Evolutionary conservation across 305 asterid genomes (phyloP), one percentile per base, ranked within the genome.

Genomic region (Fraxinus xanthoxyloides): DNA sequence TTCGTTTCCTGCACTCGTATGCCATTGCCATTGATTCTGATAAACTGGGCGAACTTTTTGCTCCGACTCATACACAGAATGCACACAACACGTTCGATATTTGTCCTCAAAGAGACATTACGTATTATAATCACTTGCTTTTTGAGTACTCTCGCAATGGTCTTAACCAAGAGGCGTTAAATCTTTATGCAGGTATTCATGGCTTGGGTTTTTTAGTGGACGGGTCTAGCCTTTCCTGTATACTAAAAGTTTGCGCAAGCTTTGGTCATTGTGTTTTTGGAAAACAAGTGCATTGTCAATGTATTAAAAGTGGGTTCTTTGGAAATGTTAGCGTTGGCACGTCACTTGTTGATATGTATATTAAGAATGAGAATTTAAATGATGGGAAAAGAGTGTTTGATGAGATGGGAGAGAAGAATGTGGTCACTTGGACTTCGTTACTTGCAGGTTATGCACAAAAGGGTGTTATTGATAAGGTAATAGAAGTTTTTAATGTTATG

Each of bases 371-470:
- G 65, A 86, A 84, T 56, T 83, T 92, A 78, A 84, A 76, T 48
- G 90, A 86, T 2, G 98, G 94, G 38, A 86, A 88, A 88, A 88
- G 77, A 81, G 87, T 92, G 85, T 96, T 96, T 82, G 90, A 90
- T 65, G 98, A 93, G 82, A 89, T 94, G 87, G 86, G 28, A 30
- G 92, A 87, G 76, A 94, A 84, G 90, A 96, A 96, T 76, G 97
- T 93, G 1, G 95, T 96, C 77, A 92, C 98, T 46, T 96, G 98
- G 97, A 96, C 99, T 34, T 89, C 98, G 2, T 85, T 96, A 73
- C 90, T 93, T 17, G 81, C 92, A 0, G 98, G 98, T 63, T 96
- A 89, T 85, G 88, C 94, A 3, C 80, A 83, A 79, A 90, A 88
- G 65, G 87, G 90, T 83, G 78, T 91, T 85, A 51, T 82, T 59